Conservation (phyloP, 352 stramenopile species). For the Phytophthora sojae region DNA sequence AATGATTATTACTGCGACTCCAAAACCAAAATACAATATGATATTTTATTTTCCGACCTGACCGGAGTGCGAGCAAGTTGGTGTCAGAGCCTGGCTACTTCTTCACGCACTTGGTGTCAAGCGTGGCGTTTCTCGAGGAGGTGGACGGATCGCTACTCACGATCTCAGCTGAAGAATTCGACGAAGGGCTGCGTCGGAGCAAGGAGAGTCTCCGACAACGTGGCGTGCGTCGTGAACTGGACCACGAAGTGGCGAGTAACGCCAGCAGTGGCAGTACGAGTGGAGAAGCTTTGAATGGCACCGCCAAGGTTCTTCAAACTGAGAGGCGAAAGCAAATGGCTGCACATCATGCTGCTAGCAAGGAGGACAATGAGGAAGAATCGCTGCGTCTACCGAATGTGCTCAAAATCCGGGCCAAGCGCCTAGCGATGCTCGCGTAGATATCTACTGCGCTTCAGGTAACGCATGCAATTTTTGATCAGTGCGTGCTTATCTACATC, state of each 20-base stretch:
- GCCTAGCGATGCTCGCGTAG: conserved; percentile 22
- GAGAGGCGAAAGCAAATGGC: conserved; percentile 16
- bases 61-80: conserved; percentile 69
- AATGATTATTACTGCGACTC: too few species aligned
- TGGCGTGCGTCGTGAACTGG: conserved; percentile 22
- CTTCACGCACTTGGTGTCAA: conserved; percentile 91
- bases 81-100: conserved; percentile 93
- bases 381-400: conserved; percentile 39
- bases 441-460: background rate
- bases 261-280: conserved; percentile 14
- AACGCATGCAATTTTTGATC: conserved; percentile 3
- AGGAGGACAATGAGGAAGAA: conserved; percentile 10
- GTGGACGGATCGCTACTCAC: conserved; percentile 75
- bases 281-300: conserved; percentile 3
- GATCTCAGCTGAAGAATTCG: conserved; percentile 80
- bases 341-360: background rate
- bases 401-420: conserved; percentile 53
- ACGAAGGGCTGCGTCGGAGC: conserved; percentile 54
- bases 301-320: conserved; percentile 11
- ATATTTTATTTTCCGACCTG: too few species aligned
- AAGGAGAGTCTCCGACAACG: conserved; percentile 32
- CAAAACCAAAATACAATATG: too few species aligned
- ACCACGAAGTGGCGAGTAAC: conserved; percentile 32
- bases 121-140: conserved; percentile 81
- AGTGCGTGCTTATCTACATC: conserved; percentile 19